A percentile compares a stretch with the other conserved stretches of the same genome.
phyloP scores from a whole-genome alignment of 2,329 filamentous ascomycete genomes.

The Penicillium corylophilum region DNA sequence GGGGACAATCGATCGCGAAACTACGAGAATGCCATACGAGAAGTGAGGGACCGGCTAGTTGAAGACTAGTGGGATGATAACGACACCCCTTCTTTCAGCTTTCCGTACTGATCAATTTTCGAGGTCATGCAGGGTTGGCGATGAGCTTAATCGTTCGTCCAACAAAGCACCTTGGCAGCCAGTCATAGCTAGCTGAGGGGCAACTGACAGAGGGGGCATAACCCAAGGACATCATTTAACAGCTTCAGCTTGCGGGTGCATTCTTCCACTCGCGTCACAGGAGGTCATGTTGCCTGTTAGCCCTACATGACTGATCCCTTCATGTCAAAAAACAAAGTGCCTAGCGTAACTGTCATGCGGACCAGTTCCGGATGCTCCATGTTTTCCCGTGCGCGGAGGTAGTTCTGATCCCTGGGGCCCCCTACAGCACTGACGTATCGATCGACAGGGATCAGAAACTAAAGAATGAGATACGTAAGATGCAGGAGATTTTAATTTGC shows the following conservation, averaged over 20 bases:
- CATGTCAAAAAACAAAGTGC: conserved; percentile 5
- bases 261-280: conserved; percentile 23
- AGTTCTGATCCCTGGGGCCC: neutral
- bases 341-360: neutral
- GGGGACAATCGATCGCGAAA: conserved; percentile 13
- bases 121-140: conserved; percentile 7
- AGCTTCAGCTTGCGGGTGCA: conserved; percentile 5
- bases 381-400: neutral
- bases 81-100: neutral
- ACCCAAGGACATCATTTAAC: neutral
- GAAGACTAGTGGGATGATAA: neutral
- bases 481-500: neutral
- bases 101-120: neutral
- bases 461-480: neutral
- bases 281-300: conserved; percentile 10
- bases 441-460: neutral
- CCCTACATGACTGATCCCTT: conserved; percentile 19
- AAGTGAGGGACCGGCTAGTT: conserved; percentile 11
- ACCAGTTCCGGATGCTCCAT: neutral
- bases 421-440: neutral
- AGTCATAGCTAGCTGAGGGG: neutral
- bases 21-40: conserved; percentile 16
- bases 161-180: neutral
- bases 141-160: conserved; percentile 11
- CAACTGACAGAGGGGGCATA: neutral